Base-by-base conservation (phyloP, 2,329 filamentous ascomycete species). In the Sclerotinia sclerotiorum region DNA sequence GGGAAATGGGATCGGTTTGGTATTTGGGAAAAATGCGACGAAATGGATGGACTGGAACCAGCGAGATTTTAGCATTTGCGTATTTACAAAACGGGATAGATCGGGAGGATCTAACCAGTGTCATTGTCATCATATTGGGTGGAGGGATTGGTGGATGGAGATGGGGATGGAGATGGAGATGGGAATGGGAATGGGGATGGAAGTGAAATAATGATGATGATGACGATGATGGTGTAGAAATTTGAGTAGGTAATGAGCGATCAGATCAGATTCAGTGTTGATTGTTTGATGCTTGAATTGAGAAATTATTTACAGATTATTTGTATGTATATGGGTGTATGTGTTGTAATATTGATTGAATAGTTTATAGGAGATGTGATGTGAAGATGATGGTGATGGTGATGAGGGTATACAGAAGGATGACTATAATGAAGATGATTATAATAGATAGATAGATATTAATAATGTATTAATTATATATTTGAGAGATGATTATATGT, bases 71-170 rank as follows among this genome's bases (percentile, higher is more conserved):
- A 35, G 58, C 58, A 61, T 65, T 65, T 57, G 39, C 10, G 48
- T 51, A 13, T 49, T 49, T 61, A 61, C 58, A 49, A 61, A 17
- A 49, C 29, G 58, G 58, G 58, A 49, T 61, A 32, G 52, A 55
- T 55, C 29, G 2, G 52, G 29, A 55, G 52, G 52, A 55, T 55
- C 52, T 55, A 21, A 32, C 52, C 52, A 32, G 29, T 21, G 27
- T 55, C 29, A 35, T 42, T 61, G 44, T 35, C 58, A 61, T 49
- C 58, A 61, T 49, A 61, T 48, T 32, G 57, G 27, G 27, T 19
- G 55, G 8, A 4, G 19, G 27, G 11, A 27, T 1, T 29, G 27
- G 11, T 5, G 13, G 44, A 35, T 61, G 58, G 24, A 35, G 32
- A 8, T 35, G 32, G 32, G 32, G 27, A 10, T 35, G 35, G 35